Conservation (phyloP, 2,329 filamentous ascomycete genomes). For the Cercospora canescens region DNA sequence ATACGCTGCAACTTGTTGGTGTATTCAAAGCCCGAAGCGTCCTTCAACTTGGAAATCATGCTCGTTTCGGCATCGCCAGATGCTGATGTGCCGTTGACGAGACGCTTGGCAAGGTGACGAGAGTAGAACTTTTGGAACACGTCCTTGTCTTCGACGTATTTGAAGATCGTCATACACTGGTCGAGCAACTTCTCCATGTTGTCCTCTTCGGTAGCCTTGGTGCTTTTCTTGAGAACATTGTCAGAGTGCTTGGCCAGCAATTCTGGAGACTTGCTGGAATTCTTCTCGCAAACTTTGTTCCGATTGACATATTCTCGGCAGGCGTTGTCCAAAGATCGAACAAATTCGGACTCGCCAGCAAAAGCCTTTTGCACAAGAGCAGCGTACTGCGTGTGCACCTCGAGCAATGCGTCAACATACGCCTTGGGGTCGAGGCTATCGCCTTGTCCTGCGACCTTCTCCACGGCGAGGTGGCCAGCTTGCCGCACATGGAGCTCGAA, state of each 20-base stretch:
- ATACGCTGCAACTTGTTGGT: constrained; percentile 99
- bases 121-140: constrained; percentile 99
- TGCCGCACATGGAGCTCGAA: constrained; percentile 94
- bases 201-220: constrained; percentile 87
- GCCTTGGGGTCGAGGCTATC: constrained; percentile 94
- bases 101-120: constrained; percentile 88
- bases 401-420: constrained; percentile 91
- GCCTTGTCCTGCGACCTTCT: constrained; percentile 84
- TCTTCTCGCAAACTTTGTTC: constrained; percentile 92
- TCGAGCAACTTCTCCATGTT: constrained; percentile 86
- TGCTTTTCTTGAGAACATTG: constrained; percentile 86
- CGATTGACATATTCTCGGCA: constrained; percentile 98
- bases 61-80: constrained; percentile 97
- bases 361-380: constrained; percentile 90
- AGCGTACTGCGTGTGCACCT: constrained; percentile 92
- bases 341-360: constrained; percentile 94
- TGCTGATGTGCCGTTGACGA: constrained; percentile 93
- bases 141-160: constrained; percentile 99
- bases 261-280: constrained; percentile 91
- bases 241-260: constrained; percentile 95
- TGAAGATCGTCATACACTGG: constrained; percentile 99
- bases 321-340: constrained; percentile 91
- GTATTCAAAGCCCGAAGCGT: constrained; percentile 97
- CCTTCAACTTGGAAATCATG: constrained; percentile 99
- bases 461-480: constrained; percentile 81